Evolutionary conservation across 768 basidiomycete species (phyloP).

Genomic region (Porpolomopsis calyptriformis): DNA sequence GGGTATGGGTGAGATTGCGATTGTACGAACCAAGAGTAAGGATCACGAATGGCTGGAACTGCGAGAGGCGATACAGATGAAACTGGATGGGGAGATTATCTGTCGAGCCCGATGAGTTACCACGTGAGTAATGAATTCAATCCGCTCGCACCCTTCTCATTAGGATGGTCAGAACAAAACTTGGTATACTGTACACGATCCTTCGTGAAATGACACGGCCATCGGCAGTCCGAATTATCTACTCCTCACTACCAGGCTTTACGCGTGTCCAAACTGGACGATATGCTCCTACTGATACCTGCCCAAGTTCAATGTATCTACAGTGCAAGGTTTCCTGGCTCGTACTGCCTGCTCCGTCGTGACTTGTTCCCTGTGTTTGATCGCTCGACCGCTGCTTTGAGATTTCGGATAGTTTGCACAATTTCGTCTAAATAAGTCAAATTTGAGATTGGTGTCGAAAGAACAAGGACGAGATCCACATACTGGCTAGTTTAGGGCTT

Average conservation of each 20-base stretch:
- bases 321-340: too few species aligned
- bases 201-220: too few species aligned
- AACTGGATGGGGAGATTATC: constrained; percentile 75
- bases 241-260: too few species aligned
- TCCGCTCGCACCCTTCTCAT: too few species aligned
- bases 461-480: constrained; percentile 17
- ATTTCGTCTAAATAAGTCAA: constrained; percentile 47
- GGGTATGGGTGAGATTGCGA: constrained; percentile 86
- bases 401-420: constrained; percentile 56
- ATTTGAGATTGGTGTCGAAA: constrained; percentile 5
- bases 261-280: too few species aligned
- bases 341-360: constrained; percentile 54
- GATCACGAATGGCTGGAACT: constrained; percentile 86
- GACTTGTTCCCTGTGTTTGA: constrained; percentile 53
- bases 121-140: too few species aligned
- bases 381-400: constrained; percentile 56
- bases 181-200: too few species aligned
- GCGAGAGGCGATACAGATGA: constrained; percentile 75
- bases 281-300: too few species aligned
- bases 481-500: constrained; percentile 67
- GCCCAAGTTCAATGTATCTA: too few species aligned
- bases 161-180: too few species aligned
- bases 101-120: constrained; percentile 63
- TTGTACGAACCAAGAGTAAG: constrained; percentile 62
- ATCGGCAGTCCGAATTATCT: too few species aligned